A percentile compares a stretch with the other conserved stretches of the same genome.
Evolutionary conservation across 169 alveolate genomes (phyloP).

Genomic region (Perkinsus marinus): DNA sequence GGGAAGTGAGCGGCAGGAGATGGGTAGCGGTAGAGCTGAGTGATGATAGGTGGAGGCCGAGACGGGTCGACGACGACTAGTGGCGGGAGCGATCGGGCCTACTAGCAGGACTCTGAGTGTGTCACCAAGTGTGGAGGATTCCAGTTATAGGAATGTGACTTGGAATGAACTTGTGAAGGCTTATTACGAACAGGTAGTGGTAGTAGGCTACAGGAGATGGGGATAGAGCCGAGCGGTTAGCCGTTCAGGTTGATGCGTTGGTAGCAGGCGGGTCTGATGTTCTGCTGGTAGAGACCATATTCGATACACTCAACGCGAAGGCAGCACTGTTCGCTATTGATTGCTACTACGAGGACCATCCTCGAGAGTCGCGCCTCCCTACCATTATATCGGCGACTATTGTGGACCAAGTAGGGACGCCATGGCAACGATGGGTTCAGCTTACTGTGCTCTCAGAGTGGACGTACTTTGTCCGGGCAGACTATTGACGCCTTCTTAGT

Average conservation of each 20-base stretch:
- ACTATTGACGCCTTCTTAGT: constrained; percentile 42
- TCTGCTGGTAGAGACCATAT: constrained; percentile 38
- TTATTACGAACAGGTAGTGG: constrained; percentile 1
- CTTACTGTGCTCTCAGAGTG: constrained; percentile 7
- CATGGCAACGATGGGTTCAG: background rate
- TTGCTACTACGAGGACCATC: constrained; percentile 23
- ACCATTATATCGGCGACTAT: constrained; percentile 38
- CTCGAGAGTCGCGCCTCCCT: constrained; percentile 21
- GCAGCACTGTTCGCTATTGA: constrained; percentile 42
- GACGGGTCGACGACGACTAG: constrained; percentile 19
- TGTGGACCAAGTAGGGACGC: constrained; percentile 11
- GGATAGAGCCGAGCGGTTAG: background rate
- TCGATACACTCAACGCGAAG: constrained; percentile 38
- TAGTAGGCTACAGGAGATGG: background rate
- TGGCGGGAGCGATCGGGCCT: constrained; percentile 51
- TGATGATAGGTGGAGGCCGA: background rate
- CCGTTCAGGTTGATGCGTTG: constrained; percentile 23
- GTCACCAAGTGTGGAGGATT: constrained; percentile 38
- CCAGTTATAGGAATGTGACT: constrained; percentile 20
- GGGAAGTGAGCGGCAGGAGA: constrained; percentile 4
- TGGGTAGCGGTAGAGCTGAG: background rate
- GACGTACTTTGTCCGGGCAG: constrained; percentile 45
- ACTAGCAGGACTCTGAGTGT: constrained; percentile 32
- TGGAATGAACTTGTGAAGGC: constrained; percentile 17
- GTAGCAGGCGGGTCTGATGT: constrained; percentile 38